Percentiles rank a stretch among this genome's conserved stretches.
phyloP scores from a whole-genome alignment of 2,329 filamentous ascomycete genomes.

The Myriosclerotinia curreyana region DNA sequence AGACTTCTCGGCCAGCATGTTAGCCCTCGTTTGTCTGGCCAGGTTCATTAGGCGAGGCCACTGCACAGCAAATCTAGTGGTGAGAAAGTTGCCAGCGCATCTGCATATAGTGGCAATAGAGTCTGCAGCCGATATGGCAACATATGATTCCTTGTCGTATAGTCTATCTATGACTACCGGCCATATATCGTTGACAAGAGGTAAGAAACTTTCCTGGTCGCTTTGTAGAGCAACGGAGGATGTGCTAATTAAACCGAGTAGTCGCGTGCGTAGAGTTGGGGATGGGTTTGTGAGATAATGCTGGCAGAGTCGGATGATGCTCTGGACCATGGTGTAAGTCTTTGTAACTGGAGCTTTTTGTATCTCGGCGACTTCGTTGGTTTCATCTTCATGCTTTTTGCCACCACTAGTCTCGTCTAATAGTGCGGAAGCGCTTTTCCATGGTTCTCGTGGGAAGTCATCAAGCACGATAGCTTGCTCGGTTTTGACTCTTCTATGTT shows the following conservation, averaged over 20 bases:
- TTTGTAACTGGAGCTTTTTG: constrained; percentile 66
- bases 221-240: constrained; percentile 68
- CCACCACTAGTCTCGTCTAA: constrained; percentile 35
- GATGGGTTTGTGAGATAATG: constrained; percentile 87
- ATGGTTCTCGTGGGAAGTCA: constrained; percentile 39
- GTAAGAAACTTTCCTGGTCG: constrained; percentile 81
- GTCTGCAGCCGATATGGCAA: constrained; percentile 67
- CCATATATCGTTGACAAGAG: constrained; percentile 88
- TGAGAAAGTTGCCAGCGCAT: constrained; percentile 77
- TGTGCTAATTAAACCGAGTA: constrained; percentile 73
- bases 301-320: constrained; percentile 79
- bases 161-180: constrained; percentile 71
- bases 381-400: constrained; percentile 33
- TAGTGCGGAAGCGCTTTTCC: constrained; percentile 41
- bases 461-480: constrained; percentile 23
- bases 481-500: constrained; percentile 33
- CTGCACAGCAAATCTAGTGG: constrained; percentile 68
- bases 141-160: constrained; percentile 63
- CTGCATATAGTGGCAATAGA: constrained; percentile 67
- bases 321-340: constrained; percentile 76
- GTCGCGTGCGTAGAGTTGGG: constrained; percentile 69
- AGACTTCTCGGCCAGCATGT: constrained; percentile 41
- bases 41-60: constrained; percentile 59
- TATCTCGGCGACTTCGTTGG: constrained; percentile 43
- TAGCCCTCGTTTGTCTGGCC: constrained; percentile 45